Evolutionary conservation across 352 stramenopile genomes (phyloP).

Genomic region (Globisporangium polare): DNA sequence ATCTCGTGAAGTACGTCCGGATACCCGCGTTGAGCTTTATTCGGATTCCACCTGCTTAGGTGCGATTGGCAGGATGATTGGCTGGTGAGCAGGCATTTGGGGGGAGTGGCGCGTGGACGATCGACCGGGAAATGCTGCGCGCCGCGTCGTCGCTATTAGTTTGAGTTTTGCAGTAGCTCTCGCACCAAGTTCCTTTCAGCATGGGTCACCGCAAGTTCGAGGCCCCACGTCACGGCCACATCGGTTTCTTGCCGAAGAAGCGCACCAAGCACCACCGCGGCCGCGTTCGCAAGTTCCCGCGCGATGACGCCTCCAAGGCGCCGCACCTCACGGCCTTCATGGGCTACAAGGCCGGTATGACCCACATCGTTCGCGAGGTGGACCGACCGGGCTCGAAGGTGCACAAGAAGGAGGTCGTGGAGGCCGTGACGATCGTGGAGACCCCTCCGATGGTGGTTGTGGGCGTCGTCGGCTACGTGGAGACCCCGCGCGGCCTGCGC

Average conservation of each 20-base stretch:
- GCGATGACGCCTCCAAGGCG: constrained; percentile 95
- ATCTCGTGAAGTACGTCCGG: constrained; percentile 17
- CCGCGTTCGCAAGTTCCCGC: constrained; percentile 99
- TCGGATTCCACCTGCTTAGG: neutral
- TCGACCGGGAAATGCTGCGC: neutral
- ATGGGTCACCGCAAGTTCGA: constrained; percentile 99
- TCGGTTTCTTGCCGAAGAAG: constrained; percentile 99
- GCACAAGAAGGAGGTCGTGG: constrained; percentile 99
- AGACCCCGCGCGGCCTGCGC: constrained; percentile 97
- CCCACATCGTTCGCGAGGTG: constrained; percentile 98
- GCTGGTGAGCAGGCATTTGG: constrained; percentile 5
- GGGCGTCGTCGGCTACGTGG: constrained; percentile 99
- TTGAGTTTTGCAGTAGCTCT: constrained; percentile 86
- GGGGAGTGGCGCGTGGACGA: neutral
- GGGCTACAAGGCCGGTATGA: constrained; percentile 99
- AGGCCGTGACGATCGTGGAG: constrained; percentile 99
- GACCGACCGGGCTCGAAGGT: constrained; percentile 99
- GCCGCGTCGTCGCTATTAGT: constrained; percentile 23
- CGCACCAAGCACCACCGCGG: constrained; percentile 99
- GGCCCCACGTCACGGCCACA: constrained; percentile 94
- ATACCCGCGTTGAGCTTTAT: neutral
- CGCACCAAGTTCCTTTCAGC: constrained; percentile 30
- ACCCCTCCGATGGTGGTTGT: constrained; percentile 99
- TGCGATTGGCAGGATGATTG: constrained; percentile 6
- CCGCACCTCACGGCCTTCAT: constrained; percentile 99